Percentiles rank a stretch among this genome's conserved stretches.
Conservation (phyloP, 2,329 filamentous ascomycete species). For the Ophiostoma pallidulum region DNA sequence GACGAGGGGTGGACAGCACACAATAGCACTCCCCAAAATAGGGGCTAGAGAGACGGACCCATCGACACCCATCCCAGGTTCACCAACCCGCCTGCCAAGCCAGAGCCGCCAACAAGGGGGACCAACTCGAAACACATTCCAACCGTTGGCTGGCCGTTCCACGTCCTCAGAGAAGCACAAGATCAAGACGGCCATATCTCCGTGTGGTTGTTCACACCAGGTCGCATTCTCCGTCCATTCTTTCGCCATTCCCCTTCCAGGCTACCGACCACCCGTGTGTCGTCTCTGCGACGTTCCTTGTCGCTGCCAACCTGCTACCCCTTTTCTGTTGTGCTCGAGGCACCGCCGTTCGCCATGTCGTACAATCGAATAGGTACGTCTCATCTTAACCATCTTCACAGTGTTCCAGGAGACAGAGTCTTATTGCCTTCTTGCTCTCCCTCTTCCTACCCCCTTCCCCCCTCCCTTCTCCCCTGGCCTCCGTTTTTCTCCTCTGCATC, state of each 20-base stretch:
- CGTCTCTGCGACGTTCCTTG: background rate
- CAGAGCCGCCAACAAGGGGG: slow-evolving; percentile 8
- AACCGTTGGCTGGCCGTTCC: slow-evolving; percentile 11
- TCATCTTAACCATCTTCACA: background rate
- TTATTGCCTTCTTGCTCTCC: background rate
- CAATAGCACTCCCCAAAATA: slow-evolving; percentile 1
- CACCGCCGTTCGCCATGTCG: slow-evolving; percentile 42
- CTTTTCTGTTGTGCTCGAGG: background rate
- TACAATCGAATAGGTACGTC: slow-evolving; percentile 66
- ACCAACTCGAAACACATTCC: slow-evolving; percentile 16
- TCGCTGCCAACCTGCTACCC: background rate
- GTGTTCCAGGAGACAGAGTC: background rate
- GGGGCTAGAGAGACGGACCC: slow-evolving; percentile 10
- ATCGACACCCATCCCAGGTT: slow-evolving; percentile 7
- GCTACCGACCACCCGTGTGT: background rate
- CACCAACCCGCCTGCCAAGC: slow-evolving; percentile 5
- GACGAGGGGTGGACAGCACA: background rate
- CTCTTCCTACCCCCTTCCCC: no score
- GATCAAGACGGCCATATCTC: background rate
- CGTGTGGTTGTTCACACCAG: slow-evolving; percentile 1
- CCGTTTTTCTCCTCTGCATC: background rate
- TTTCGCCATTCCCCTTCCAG: background rate
- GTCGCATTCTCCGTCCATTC: slow-evolving; percentile 1
- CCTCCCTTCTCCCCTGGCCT: background rate
- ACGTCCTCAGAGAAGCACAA: background rate